Conservation (phyloP, 2,329 filamentous ascomycete genomes). For the Huntiella decipiens region DNA sequence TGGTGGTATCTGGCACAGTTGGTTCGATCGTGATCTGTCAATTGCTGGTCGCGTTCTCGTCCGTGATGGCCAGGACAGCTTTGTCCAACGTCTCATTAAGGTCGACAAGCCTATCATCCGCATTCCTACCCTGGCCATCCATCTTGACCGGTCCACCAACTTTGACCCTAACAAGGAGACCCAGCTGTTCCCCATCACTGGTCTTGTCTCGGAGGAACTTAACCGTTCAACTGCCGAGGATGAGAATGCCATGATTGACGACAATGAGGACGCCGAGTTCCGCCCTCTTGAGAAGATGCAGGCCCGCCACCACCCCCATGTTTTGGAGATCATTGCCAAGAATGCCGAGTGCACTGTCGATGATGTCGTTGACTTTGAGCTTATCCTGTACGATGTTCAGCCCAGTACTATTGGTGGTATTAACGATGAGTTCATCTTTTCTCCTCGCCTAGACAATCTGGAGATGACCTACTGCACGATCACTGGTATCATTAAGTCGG, state of each 20-base stretch:
- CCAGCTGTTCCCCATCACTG: conserved; percentile 83
- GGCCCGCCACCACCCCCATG: conserved; percentile 73
- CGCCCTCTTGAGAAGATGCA: conserved; percentile 57
- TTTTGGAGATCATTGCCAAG: conserved; percentile 68
- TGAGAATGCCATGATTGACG: conserved; percentile 20
- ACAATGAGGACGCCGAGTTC: conserved; percentile 34
- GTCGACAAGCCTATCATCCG: conserved; percentile 77
- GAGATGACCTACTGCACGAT: conserved; percentile 92
- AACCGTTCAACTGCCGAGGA: conserved; percentile 36
- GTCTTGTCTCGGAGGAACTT: conserved; percentile 70
- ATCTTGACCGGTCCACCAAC: conserved; percentile 67
- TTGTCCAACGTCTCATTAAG: conserved; percentile 73
- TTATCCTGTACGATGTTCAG: conserved; percentile 93
- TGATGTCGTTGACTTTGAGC: conserved; percentile 80
- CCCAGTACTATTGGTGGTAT: conserved; percentile 75
- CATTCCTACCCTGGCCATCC: conserved; percentile 85
- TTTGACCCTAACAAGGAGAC: conserved; percentile 96
- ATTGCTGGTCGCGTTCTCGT: conserved; percentile 81
- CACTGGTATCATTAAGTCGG: conserved; percentile 64
- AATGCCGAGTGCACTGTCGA: conserved; percentile 52
- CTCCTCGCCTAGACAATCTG: conserved; percentile 84
- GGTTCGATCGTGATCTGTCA: conserved; percentile 89
- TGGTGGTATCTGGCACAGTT: conserved; percentile 92
- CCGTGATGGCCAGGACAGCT: conserved; percentile 49
- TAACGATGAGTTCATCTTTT: conserved; percentile 89